These are phyloP conservation scores for Dalbergia cultrata DNA, from an alignment of 306 rosid species.

Conservation along the genomic window DNA sequence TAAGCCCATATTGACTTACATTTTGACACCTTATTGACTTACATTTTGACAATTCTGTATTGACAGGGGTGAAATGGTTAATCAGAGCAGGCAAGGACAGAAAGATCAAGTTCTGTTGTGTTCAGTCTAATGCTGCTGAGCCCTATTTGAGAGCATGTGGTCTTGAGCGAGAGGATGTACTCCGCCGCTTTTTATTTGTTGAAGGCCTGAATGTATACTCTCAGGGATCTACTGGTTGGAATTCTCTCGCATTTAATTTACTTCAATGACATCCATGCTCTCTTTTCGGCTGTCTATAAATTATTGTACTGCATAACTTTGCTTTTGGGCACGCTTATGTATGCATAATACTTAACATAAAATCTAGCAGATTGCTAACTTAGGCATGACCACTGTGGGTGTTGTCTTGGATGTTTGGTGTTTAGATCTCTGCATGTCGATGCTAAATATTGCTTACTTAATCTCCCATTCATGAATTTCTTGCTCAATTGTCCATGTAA, in stretches of 20 bases:
- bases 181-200: constrained; percentile 64
- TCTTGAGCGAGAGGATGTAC: constrained; percentile 65
- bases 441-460: background rate
- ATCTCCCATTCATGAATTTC: background rate
- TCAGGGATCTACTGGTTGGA: constrained; percentile 70
- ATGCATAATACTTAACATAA: background rate
- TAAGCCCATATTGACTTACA: no score
- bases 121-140: constrained; percentile 70
- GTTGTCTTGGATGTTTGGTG: background rate
- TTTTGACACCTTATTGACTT: no score
- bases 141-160: constrained; percentile 70
- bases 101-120: constrained; percentile 73
- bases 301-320: background rate
- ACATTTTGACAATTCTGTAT: constrained; percentile 18
- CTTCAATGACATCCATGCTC: background rate
- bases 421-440: constrained; percentile 1
- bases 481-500: constrained; percentile 17
- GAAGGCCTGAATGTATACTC: constrained; percentile 61
- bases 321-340: background rate
- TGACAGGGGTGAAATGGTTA: constrained; percentile 72
- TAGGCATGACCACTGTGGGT: background rate
- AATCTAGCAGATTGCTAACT: background rate
- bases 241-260: constrained; percentile 1
- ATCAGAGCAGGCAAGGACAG: constrained; percentile 63
- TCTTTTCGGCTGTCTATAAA: background rate